Percentiles rank a stretch among this genome's conserved stretches.
phyloP scores from a whole-genome alignment of 1,284 basidiomycete genomes.

The Ceratobasidium sp. region DNA sequence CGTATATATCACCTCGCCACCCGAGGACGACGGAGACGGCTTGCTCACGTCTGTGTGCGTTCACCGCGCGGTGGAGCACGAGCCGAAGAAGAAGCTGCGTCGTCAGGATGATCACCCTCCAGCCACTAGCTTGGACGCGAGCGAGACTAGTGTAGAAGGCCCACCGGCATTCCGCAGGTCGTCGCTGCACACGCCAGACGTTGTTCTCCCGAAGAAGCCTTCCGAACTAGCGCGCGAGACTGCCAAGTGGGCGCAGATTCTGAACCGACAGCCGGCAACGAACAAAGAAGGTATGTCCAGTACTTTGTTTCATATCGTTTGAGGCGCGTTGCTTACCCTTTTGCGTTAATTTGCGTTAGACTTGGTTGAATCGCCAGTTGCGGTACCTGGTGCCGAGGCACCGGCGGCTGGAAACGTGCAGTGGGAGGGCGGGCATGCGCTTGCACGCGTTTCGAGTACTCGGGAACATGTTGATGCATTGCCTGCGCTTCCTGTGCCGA shows the following conservation, averaged over 20 bases:
- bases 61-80: conserved; percentile 29
- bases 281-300: neutral
- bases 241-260: neutral
- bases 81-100: conserved; percentile 25
- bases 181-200: conserved; percentile 4
- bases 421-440: conserved; percentile 4
- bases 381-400: neutral
- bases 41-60: conserved; percentile 28
- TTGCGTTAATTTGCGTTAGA: neutral
- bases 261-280: neutral
- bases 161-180: conserved; percentile 28
- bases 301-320: neutral
- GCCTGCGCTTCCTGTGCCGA: neutral
- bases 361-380: neutral
- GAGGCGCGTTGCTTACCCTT: conserved; percentile 20
- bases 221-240: conserved; percentile 3
- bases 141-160: neutral
- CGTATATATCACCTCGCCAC: conserved; percentile 26
- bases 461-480: neutral
- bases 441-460: conserved; percentile 25
- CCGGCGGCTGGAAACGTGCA: neutral
- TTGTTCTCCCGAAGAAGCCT: conserved; percentile 24
- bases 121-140: neutral
- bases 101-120: neutral
- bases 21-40: conserved; percentile 18